Base-by-base conservation (phyloP, 345 rosid genomes). In the Ceriops tagal region DNA sequence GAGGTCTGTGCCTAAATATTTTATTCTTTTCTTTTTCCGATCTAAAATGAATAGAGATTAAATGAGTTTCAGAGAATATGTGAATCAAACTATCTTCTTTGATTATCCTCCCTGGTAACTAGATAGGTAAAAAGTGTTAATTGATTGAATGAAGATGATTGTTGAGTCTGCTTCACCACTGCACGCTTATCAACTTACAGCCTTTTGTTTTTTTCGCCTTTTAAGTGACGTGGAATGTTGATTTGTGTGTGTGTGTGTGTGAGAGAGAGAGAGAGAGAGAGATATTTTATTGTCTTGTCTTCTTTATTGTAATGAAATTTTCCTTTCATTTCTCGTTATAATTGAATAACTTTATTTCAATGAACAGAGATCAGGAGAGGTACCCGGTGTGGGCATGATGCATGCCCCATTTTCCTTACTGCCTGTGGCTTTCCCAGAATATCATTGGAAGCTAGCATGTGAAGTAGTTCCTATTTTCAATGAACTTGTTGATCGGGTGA, bases 301-400 rank as follows among this genome's bases (percentile, higher is more conserved):
- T 34, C 13, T 56, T 53, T 28, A 27, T 53, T 34, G 21, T 34
- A 19, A 22, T 55, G 5, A 5, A 22, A 22, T 8, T 22, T 22
- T 55, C 58, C 1, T 65, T 27, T 51, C 5, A 15, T 8, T 66
- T 66, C 20, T 53, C 20, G n/a, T 31, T 10, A n/a, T 32, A 5
- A 55, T 10, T 22, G 57, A 26, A 75, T 27, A 60, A 53, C 1
- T 51, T 58, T 37, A 24, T 49, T 70, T 53, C 49, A 21, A 55
- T 73, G 69, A 59, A 55, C 77, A 95, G 99, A 84, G 84, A 78
- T 95, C 99, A 64, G 99, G 97, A 59, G 77, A 61, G 69, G 82
- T 87, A 62, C 98, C 99, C 43, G 99, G 99, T 34, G 92, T 92
- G n/a, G 98, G 99, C 39, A 65, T 92, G 91, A 80, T 82, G 37